These are phyloP conservation scores for Casaregolazyma suthepensis DNA, from an alignment of 1,139 yeast species.

Conservation along the genomic window DNA sequence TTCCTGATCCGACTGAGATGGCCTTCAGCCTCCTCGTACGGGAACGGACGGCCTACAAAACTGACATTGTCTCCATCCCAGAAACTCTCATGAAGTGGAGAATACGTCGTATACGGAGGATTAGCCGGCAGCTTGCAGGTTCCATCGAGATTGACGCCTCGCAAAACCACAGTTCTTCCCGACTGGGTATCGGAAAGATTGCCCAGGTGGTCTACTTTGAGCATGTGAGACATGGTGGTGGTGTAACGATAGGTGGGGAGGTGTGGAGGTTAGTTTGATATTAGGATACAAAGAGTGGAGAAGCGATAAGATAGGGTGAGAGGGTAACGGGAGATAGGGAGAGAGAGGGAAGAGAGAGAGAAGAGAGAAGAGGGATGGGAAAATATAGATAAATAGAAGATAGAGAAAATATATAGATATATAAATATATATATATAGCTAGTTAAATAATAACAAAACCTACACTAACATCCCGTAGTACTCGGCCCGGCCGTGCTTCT, in stretches of 20 bases:
- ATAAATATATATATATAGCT: neutral
- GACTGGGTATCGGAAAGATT: slow-evolving; percentile 46
- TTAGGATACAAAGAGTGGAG: neutral
- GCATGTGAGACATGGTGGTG: slow-evolving; percentile 5
- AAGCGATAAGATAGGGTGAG: too few relatives aligned
- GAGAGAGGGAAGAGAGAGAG: too few relatives aligned
- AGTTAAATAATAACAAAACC: too few relatives aligned
- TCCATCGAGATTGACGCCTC: slow-evolving; percentile 76
- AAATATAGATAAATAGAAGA: neutral
- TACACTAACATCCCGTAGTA: slow-evolving; percentile 71
- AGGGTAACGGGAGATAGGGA: too few relatives aligned
- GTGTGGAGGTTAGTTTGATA: too few relatives aligned
- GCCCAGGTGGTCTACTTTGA: slow-evolving; percentile 42
- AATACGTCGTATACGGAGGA: slow-evolving; percentile 52
- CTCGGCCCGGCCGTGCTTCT: slow-evolving; percentile 56
- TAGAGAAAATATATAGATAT: neutral
- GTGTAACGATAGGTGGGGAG: too few relatives aligned
- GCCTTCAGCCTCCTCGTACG: slow-evolving; percentile 59
- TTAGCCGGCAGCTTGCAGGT: slow-evolving; percentile 57
- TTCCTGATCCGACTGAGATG: slow-evolving; percentile 67
- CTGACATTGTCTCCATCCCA: slow-evolving; percentile 68
- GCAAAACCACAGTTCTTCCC: slow-evolving; percentile 42
- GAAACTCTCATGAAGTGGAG: slow-evolving; percentile 46
- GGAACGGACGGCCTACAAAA: slow-evolving; percentile 78
- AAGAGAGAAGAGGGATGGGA: too few relatives aligned